Evolutionary conservation across 768 basidiomycete genomes (phyloP).

Genomic region (Coprinopsis sp.): DNA sequence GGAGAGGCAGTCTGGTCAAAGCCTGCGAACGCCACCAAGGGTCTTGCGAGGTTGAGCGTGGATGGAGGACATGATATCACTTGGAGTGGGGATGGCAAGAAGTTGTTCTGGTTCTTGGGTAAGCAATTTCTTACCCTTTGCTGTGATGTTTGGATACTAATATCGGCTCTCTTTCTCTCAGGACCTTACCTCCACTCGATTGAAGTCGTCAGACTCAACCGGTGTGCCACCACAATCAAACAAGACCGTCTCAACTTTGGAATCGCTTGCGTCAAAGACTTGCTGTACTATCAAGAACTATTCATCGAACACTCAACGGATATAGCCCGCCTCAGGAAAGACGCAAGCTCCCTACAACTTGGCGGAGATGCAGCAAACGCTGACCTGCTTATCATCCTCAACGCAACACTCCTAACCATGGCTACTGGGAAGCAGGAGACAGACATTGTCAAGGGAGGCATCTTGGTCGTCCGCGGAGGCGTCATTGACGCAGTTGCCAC

Average conservation of each 20-base stretch:
- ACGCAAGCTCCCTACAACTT: constrained; percentile 31
- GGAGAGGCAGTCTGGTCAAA: constrained; percentile 59
- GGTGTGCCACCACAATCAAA: constrained; percentile 46
- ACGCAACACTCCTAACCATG: constrained; percentile 72
- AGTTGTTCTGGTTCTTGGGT: constrained; percentile 75
- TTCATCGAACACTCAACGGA: constrained; percentile 58
- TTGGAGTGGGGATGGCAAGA: constrained; percentile 59
- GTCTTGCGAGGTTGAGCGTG: constrained; percentile 57
- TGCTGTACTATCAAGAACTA: constrained; percentile 55
- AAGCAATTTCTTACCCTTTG: constrained; percentile 11
- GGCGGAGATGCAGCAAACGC: constrained; percentile 18
- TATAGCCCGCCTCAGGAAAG: constrained; percentile 50
- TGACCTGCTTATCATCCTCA: constrained; percentile 48
- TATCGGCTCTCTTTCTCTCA: constrained; percentile 19
- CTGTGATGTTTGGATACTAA: no score
- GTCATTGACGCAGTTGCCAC: constrained; percentile 49
- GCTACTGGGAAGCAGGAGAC: constrained; percentile 41
- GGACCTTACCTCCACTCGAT: constrained; percentile 63
- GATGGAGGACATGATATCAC: constrained; percentile 72
- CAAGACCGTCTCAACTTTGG: constrained; percentile 54
- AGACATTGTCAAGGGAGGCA: constrained; percentile 51
- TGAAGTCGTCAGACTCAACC: constrained; percentile 45
- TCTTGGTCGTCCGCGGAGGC: constrained; percentile 52
- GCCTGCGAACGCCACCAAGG: constrained; percentile 60
- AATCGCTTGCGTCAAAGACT: constrained; percentile 51